Conservation (phyloP, 2,329 filamentous ascomycete species). For the Colletotrichum liaoningense region DNA sequence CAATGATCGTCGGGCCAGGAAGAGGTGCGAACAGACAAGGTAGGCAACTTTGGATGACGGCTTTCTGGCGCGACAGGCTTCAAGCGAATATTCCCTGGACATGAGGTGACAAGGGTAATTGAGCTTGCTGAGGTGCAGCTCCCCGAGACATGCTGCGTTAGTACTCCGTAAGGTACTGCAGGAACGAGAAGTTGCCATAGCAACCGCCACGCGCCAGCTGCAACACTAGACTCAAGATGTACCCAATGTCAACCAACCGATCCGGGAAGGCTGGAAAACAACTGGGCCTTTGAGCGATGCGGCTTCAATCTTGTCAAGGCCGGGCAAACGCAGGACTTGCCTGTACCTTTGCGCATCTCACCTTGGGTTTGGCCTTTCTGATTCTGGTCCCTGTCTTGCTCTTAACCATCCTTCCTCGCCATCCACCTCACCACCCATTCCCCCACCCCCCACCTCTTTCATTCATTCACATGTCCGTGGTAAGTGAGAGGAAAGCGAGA, state of each 20-base stretch:
- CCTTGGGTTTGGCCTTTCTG: background rate
- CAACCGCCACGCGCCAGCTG: background rate
- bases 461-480: conserved; percentile 16
- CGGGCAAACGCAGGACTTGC: background rate
- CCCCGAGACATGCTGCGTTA: background rate
- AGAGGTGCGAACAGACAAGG: background rate
- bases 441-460: conserved; percentile 8
- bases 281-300: background rate
- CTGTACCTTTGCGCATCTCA: background rate
- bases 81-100: background rate
- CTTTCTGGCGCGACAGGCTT: background rate
- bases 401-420: conserved; percentile 10
- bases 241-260: background rate
- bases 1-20: background rate
- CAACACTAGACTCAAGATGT: background rate
- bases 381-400: background rate
- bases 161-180: background rate
- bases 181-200: background rate
- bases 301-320: background rate
- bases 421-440: conserved; percentile 1
- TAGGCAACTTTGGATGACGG: background rate
- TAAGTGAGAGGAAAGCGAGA: background rate
- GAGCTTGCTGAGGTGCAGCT: background rate
- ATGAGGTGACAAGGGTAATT: background rate
- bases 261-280: background rate